Percentiles rank a stretch among this genome's conserved stretches.
These are phyloP conservation scores for Epichloe hybrida DNA, from an alignment of 2,329 filamentous ascomycete genomes.

Conservation along the genomic window DNA sequence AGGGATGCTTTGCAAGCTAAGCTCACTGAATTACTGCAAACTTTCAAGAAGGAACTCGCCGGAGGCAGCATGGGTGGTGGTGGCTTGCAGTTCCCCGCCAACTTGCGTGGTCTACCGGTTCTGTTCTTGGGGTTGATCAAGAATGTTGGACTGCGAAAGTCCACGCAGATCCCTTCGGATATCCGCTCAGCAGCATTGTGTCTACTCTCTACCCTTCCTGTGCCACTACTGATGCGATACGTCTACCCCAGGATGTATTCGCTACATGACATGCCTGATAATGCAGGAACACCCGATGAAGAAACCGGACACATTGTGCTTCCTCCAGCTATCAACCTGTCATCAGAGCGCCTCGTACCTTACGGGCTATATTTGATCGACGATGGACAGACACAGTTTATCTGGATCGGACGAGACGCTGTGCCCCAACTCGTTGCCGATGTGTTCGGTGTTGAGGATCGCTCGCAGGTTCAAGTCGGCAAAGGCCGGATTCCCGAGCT, in stretches of 20 bases:
- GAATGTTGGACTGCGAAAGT: conserved; percentile 86
- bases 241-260: conserved; percentile 80
- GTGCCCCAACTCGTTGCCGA: conserved; percentile 80
- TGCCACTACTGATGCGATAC: conserved; percentile 84
- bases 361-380: conserved; percentile 95
- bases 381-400: conserved; percentile 92
- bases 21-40: conserved; percentile 81
- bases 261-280: conserved; percentile 91
- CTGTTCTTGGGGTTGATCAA: conserved; percentile 93
- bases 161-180: conserved; percentile 85
- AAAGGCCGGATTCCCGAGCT: conserved; percentile 78
- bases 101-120: conserved; percentile 75
- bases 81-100: conserved; percentile 86
- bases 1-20: conserved; percentile 85
- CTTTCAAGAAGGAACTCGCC: conserved; percentile 92
- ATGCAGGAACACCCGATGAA: conserved; percentile 71
- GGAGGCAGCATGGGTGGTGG: conserved; percentile 93
- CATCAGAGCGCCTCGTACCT: conserved; percentile 72
- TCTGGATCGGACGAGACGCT: conserved; percentile 89
- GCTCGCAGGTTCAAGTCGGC: conserved; percentile 74
- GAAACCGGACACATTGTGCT: conserved; percentile 81
- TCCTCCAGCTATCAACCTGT: conserved; percentile 72
- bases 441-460: conserved; percentile 80
- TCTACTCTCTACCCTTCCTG: conserved; percentile 81
- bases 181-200: conserved; percentile 86